phyloP scores from a whole-genome alignment of 768 basidiomycete species.

The Boletus speciosus region DNA sequence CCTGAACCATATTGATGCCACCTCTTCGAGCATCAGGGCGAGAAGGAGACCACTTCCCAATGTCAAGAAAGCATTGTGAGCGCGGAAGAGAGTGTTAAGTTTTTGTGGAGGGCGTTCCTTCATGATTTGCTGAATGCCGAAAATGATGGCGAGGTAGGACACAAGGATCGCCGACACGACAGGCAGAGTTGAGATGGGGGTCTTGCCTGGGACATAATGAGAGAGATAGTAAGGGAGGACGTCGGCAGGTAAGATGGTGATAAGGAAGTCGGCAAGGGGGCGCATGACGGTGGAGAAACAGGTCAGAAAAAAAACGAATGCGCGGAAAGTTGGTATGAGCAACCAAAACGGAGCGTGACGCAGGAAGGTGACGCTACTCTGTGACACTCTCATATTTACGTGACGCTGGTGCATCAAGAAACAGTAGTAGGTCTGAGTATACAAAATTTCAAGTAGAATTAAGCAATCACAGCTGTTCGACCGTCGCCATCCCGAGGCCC shows the following conservation, averaged over 20 bases:
- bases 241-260: constrained; percentile 52
- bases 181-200: constrained; percentile 58
- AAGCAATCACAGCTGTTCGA: neutral
- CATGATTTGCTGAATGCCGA: constrained; percentile 82
- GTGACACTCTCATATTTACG: neutral
- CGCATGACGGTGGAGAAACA: constrained; percentile 48
- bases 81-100: constrained; percentile 81
- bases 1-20: constrained; percentile 72
- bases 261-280: constrained; percentile 69
- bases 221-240: constrained; percentile 34
- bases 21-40: constrained; percentile 88
- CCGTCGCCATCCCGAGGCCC: neutral
- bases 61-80: constrained; percentile 88
- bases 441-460: neutral
- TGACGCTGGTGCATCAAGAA: neutral
- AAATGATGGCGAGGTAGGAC: constrained; percentile 85
- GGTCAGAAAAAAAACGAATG: constrained; percentile 19
- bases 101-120: constrained; percentile 67
- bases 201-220: constrained; percentile 52
- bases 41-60: constrained; percentile 81
- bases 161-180: constrained; percentile 67
- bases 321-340: constrained; percentile 23
- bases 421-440: too few species aligned
- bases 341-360: constrained; percentile 29
- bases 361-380: neutral